Evolutionary conservation across 805 yeast genomes (phyloP).

Genomic region (Ogataea corticis): DNA sequence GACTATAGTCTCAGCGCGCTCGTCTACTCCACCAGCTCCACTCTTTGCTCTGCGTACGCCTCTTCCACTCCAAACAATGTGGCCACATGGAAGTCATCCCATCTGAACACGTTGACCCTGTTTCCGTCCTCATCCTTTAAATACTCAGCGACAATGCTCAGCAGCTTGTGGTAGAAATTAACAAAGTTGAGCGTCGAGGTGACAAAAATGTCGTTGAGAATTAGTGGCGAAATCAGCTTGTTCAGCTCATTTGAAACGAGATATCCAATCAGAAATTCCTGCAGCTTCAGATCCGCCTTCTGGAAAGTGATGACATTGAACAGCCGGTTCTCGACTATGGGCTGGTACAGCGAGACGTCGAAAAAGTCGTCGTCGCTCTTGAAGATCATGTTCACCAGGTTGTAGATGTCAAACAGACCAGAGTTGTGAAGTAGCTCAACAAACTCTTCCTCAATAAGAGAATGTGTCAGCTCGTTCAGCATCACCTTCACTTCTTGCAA

Average conservation of each 20-base stretch:
- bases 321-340: constrained; percentile 61
- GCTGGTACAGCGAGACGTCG: constrained; percentile 63
- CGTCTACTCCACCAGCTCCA: not conserved
- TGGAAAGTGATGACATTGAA: constrained; percentile 47
- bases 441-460: constrained; percentile 47
- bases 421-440: constrained; percentile 50
- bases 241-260: constrained; percentile 57
- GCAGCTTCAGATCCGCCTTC: constrained; percentile 45
- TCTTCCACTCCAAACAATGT: constrained; percentile 71
- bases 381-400: constrained; percentile 70
- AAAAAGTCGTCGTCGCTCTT: constrained; percentile 59
- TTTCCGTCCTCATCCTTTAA: constrained; percentile 32
- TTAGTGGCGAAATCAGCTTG: constrained; percentile 62
- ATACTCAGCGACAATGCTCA: constrained; percentile 38
- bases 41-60: constrained; percentile 23
- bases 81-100: constrained; percentile 62
- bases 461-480: constrained; percentile 38
- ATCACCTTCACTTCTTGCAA: constrained; percentile 36
- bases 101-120: constrained; percentile 40
- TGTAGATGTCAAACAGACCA: constrained; percentile 57
- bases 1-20: no score
- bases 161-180: constrained; percentile 44
- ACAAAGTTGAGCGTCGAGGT: constrained; percentile 51
- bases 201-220: constrained; percentile 55
- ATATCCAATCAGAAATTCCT: constrained; percentile 58